Evolutionary conservation across 2,329 filamentous ascomycete genomes (phyloP).

Genomic region (Chlorencoelia australis): DNA sequence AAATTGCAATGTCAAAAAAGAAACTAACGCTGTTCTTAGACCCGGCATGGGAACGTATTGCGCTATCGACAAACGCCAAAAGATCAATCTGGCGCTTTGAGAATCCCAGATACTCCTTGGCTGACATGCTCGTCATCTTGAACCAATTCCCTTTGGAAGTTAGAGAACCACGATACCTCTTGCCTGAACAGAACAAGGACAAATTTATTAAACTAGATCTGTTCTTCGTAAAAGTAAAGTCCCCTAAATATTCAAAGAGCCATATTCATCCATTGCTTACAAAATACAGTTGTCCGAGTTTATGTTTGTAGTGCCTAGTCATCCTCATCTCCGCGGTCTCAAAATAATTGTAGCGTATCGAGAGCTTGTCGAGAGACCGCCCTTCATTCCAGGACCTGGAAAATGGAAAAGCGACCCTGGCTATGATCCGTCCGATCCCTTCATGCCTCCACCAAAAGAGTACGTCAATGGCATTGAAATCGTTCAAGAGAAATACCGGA

Average conservation of each 20-base stretch:
- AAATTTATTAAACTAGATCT: slow-evolving; percentile 40
- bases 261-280: slow-evolving; percentile 8
- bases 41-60: slow-evolving; percentile 47
- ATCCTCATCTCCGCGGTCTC: slow-evolving; percentile 47
- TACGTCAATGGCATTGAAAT: slow-evolving; percentile 47
- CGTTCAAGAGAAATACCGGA: slow-evolving; percentile 30
- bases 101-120: slow-evolving; percentile 40
- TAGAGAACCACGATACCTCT: slow-evolving; percentile 24
- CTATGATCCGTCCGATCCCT: slow-evolving; percentile 39
- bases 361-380: slow-evolving; percentile 30
- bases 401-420: slow-evolving; percentile 54
- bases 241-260: neutral
- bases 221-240: slow-evolving; percentile 54
- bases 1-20: neutral
- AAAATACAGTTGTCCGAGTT: slow-evolving; percentile 46
- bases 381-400: slow-evolving; percentile 8
- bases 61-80: slow-evolving; percentile 45
- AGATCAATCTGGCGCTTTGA: slow-evolving; percentile 49
- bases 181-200: slow-evolving; percentile 1
- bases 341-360: slow-evolving; percentile 48
- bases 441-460: slow-evolving; percentile 47
- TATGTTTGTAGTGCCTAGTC: slow-evolving; percentile 45
- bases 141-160: slow-evolving; percentile 31
- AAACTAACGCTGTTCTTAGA: slow-evolving; percentile 32
- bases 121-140: neutral